These are phyloP conservation scores for Pisolithus marmoratus DNA, from an alignment of 768 basidiomycete species.

Conservation along the genomic window DNA sequence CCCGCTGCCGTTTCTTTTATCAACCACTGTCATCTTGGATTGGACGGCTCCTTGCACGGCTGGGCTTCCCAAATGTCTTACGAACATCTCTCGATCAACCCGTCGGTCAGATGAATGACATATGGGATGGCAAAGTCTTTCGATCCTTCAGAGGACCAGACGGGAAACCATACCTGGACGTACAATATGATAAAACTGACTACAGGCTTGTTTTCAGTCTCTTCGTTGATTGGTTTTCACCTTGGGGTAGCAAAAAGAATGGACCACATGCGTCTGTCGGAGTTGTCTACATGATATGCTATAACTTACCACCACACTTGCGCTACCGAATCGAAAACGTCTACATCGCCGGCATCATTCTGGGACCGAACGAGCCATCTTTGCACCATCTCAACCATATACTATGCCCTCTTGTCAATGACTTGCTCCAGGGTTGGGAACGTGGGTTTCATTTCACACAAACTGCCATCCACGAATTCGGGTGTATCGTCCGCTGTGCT, in stretches of 20 bases:
- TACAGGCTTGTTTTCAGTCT: slow-evolving; percentile 22
- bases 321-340: slow-evolving; percentile 32
- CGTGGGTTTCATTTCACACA: slow-evolving; percentile 23
- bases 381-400: slow-evolving; percentile 32
- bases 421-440: slow-evolving; percentile 30
- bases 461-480: slow-evolving; percentile 17
- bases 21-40: slow-evolving; percentile 26
- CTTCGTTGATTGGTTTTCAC: slow-evolving; percentile 35
- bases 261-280: slow-evolving; percentile 21
- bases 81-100: background rate
- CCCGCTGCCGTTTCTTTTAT: slow-evolving; percentile 14
- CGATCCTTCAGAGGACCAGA: slow-evolving; percentile 25
- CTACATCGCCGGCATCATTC: slow-evolving; percentile 22
- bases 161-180: slow-evolving; percentile 15
- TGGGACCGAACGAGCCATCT: slow-evolving; percentile 20
- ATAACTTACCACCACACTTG: slow-evolving; percentile 22
- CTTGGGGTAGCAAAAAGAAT: slow-evolving; percentile 27
- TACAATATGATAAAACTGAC: slow-evolving; percentile 7
- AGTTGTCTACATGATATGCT: slow-evolving; percentile 28
- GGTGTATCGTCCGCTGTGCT: slow-evolving; percentile 23
- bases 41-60: slow-evolving; percentile 17
- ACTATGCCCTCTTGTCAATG: slow-evolving; percentile 31
- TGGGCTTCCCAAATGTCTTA: slow-evolving; percentile 12
- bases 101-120: slow-evolving; percentile 8
- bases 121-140: slow-evolving; percentile 23